Percentiles rank a stretch among this genome's conserved stretches.
phyloP scores from a whole-genome alignment of 805 yeast species.

The Starmera pachycereana region DNA sequence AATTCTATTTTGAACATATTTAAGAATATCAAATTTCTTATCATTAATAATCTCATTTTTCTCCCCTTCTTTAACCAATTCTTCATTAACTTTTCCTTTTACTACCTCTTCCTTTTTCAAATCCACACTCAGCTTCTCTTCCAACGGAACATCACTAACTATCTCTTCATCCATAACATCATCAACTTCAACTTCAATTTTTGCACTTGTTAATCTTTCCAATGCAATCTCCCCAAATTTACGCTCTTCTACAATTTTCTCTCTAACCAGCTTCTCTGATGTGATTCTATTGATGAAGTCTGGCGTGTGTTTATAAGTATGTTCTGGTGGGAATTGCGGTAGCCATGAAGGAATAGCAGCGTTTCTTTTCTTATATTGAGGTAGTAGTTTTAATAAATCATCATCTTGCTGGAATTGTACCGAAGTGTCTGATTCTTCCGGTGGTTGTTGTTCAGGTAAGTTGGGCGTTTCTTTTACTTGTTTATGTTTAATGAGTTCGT shows the following conservation, averaged over 20 bases:
- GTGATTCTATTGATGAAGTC: conserved; percentile 48
- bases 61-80: background rate
- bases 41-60: conserved; percentile 8
- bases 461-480: background rate
- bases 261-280: conserved; percentile 63
- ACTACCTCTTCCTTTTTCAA: conserved; percentile 1
- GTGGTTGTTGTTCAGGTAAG: background rate
- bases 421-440: conserved; percentile 6
- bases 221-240: conserved; percentile 72
- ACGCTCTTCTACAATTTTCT: conserved; percentile 71
- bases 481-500: conserved; percentile 22
- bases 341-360: conserved; percentile 61
- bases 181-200: conserved; percentile 1
- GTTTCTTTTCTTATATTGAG: conserved; percentile 30
- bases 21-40: conserved; percentile 42
- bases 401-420: conserved; percentile 31
- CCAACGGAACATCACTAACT: conserved; percentile 3
- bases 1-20: conserved; percentile 41
- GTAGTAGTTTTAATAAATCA: conserved; percentile 45
- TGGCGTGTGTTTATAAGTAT: conserved; percentile 77
- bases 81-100: background rate
- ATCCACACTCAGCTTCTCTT: background rate
- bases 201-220: conserved; percentile 30
- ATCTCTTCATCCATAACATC: conserved; percentile 5
- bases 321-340: conserved; percentile 90